Conservation (phyloP, 352 stramenopile genomes). For the Pythium phragmitis region DNA sequence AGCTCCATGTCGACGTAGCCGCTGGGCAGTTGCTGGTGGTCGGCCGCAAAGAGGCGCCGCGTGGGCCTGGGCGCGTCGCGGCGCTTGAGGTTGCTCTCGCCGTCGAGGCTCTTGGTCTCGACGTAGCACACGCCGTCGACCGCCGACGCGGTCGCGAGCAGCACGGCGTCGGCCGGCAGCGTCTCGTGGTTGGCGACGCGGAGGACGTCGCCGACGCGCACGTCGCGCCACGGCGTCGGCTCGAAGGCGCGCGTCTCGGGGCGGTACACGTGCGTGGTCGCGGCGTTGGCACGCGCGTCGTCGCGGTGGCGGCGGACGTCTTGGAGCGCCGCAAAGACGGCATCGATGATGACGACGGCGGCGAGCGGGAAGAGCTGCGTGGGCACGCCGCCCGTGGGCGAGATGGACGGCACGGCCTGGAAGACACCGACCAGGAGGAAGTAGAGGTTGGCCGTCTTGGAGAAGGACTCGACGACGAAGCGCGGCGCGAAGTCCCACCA, state of each 20-base stretch:
- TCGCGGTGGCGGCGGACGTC: constrained; percentile 74
- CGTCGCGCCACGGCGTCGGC: constrained; percentile 67
- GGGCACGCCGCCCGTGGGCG: constrained; percentile 69
- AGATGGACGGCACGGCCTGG: constrained; percentile 79
- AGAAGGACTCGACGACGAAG: constrained; percentile 83
- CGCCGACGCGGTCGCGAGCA: constrained; percentile 58
- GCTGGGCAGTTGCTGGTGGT: constrained; percentile 12
- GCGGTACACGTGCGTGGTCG: constrained; percentile 59
- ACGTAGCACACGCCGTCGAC: constrained; percentile 78
- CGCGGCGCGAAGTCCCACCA: constrained; percentile 84
- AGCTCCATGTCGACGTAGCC: constrained; percentile 60
- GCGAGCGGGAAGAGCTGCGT: constrained; percentile 76
- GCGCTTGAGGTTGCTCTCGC: constrained; percentile 93
- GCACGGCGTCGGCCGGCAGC: constrained; percentile 68
- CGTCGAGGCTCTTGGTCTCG: constrained; percentile 90
- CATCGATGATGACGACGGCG: constrained; percentile 77
- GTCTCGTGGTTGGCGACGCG: constrained; percentile 78
- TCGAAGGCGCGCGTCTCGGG: constrained; percentile 67
- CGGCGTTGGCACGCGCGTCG: constrained; percentile 67
- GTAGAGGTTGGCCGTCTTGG: constrained; percentile 86
- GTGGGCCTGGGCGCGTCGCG: constrained; percentile 47
- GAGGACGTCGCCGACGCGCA: constrained; percentile 75
- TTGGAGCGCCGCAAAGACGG: constrained; percentile 72
- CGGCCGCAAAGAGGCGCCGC: constrained; percentile 6
- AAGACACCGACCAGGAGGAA: constrained; percentile 86